Base-by-base conservation (phyloP, 495 filamentous ascomycete species). In the Tuber borchii region DNA sequence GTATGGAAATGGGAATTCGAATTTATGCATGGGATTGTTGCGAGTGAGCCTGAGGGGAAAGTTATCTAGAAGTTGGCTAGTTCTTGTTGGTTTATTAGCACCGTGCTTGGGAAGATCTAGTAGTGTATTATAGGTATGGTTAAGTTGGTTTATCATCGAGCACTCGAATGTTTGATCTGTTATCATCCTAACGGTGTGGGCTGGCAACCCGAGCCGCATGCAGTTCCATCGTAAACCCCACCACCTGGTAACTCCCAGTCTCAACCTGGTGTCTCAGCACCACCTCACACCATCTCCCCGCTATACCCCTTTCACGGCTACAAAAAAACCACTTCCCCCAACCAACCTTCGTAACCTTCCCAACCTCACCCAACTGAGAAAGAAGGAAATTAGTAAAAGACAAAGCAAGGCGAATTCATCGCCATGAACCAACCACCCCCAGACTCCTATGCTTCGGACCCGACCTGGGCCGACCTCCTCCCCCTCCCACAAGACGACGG, bases 401-500 rank as follows among this genome's bases (percentile, higher is more conserved):
- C 26, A 34, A 17, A 34, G 17, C 12, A 26, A 65, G 19, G 2
- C 22, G 20, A n/a, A 34, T 10, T 5, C 56, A 65, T 26, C 56
- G 14, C 26, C 26, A 65, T 65, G 56, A 34, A 65, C 56, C 56
- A 26, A 34, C 2, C 56, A 34, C 26, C 56, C 56, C 56, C 26
- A 34, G 26, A 65, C 56, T 65, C 56, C 12, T 94, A 97, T 84
- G 86, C 88, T 72, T 84, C 86, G 71, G 89, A 94, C 83, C 90
- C 93, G 0, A 88, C 88, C 72, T 99, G 94, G 94, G 88, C 92
- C 76, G 92, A 94, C 84, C 85, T 99, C 51, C 83, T 89, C 44
- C 95, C 96, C 34, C 90, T 98, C 70, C 90, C 91, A 8, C 89
- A 94, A 80, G 88, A 94, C 79, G 95, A 98, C 84, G 93, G 93